Percentiles rank a stretch among this genome's conserved stretches.
Evolutionary conservation across 2,329 filamentous ascomycete species (phyloP).

Genomic region (Fusarium sp.): DNA sequence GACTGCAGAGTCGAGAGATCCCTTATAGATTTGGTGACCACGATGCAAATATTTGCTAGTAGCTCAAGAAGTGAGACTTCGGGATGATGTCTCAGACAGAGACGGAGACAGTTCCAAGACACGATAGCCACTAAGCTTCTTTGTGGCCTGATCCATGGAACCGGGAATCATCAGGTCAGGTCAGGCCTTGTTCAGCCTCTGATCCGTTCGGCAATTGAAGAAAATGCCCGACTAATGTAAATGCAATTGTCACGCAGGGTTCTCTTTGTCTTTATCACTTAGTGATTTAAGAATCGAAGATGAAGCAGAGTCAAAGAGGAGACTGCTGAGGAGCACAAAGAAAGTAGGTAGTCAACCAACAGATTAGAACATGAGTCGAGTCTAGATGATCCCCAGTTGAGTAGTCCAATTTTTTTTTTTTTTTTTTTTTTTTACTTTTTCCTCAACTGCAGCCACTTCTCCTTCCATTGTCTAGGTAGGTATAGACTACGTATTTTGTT

Average conservation of each 20-base stretch:
- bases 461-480: not conserved
- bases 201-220: constrained; percentile 15
- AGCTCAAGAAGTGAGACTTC: constrained; percentile 18
- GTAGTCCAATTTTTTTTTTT: not conserved
- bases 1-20: not conserved
- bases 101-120: constrained; percentile 34
- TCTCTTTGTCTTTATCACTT: not conserved
- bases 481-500: not conserved
- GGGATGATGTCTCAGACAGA: constrained; percentile 10
- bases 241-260: constrained; percentile 10
- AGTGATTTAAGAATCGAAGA: constrained; percentile 31
- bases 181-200: constrained; percentile 13
- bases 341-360: not conserved
- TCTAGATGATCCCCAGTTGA: not conserved
- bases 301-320: constrained; percentile 13
- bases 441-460: not conserved
- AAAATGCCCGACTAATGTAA: constrained; percentile 36
- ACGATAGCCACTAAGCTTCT: constrained; percentile 12
- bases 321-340: not conserved
- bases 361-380: constrained; percentile 6
- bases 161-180: constrained; percentile 20
- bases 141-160: constrained; percentile 18
- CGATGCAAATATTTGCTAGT: constrained; percentile 4
- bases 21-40: constrained; percentile 28
- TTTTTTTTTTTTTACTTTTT: constrained; percentile 20